Evolutionary conservation across 176 grass and related monocot genomes (phyloP).

Genomic region (Dendrocalamus sinicus): DNA sequence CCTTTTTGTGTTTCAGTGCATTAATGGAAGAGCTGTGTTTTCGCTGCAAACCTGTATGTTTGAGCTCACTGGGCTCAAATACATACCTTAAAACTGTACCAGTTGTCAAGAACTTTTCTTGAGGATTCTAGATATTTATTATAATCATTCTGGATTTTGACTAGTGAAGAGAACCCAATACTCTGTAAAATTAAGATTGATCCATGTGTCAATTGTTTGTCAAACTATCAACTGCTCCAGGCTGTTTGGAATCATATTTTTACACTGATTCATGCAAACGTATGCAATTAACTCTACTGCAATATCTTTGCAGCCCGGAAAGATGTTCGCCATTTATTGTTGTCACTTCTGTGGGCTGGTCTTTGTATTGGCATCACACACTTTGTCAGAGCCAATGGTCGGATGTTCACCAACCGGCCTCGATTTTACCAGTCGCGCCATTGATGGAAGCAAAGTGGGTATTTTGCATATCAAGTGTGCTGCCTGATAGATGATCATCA

Average conservation of each 20-base stretch:
- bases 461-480: neutral
- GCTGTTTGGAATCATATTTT: neutral
- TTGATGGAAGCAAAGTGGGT: conserved; percentile 30
- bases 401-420: conserved; percentile 81
- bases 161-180: neutral
- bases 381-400: conserved; percentile 78
- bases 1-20: neutral
- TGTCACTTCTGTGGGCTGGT: conserved; percentile 84
- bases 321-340: conserved; percentile 67
- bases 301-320: conserved; percentile 65
- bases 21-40: neutral
- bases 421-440: conserved; percentile 59
- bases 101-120: neutral
- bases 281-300: conserved; percentile 21
- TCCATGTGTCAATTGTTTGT: conserved; percentile 4
- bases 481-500: neutral
- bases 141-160: conserved; percentile 22
- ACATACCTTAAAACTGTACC: neutral
- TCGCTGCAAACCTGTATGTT: neutral
- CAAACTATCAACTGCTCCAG: neutral
- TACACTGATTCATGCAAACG: neutral
- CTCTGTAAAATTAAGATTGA: neutral
- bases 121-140: conserved; percentile 14
- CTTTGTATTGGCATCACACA: conserved; percentile 73
- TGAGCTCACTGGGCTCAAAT: neutral